These are phyloP conservation scores for Flaveria bidentis DNA, from an alignment of 129 eudicot genomes.

Conservation along the genomic window DNA sequence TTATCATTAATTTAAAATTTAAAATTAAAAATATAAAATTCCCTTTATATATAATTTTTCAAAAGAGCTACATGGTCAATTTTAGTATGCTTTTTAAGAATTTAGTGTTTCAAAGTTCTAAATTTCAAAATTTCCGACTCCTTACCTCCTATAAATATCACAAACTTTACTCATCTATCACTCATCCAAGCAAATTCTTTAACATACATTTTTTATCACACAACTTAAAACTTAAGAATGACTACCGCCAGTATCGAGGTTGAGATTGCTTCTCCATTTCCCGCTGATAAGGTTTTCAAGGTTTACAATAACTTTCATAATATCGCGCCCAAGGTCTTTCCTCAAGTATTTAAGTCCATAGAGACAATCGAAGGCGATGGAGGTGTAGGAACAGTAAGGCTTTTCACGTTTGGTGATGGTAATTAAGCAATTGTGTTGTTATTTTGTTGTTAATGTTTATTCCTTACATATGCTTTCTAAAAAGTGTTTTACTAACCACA, in stretches of 20 bases:
- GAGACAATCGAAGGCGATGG: conserved; percentile 26
- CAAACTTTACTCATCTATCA: not conserved
- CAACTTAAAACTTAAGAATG: conserved; percentile 4
- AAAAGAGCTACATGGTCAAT: not conserved
- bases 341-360: conserved; percentile 22
- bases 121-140: not conserved
- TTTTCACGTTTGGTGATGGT: conserved; percentile 28
- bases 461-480: not conserved
- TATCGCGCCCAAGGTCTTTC: conserved; percentile 22
- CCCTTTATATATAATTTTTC: not conserved
- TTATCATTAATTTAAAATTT: too few relatives aligned
- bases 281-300: conserved; percentile 20
- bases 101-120: not conserved
- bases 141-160: conserved; percentile 11
- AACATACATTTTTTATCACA: not conserved
- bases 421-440: not conserved
- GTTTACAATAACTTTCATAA: conserved; percentile 24
- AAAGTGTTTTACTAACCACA: not conserved
- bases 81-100: not conserved
- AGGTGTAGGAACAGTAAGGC: conserved; percentile 22
- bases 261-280: conserved; percentile 24
- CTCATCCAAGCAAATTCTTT: not conserved
- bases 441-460: not conserved
- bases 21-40: too few relatives aligned
- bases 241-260: conserved; percentile 1